A percentile compares a stretch with the other conserved stretches of the same genome.
phyloP scores from a whole-genome alignment of 129 eudicot genomes.

The Daucus carota region DNA sequence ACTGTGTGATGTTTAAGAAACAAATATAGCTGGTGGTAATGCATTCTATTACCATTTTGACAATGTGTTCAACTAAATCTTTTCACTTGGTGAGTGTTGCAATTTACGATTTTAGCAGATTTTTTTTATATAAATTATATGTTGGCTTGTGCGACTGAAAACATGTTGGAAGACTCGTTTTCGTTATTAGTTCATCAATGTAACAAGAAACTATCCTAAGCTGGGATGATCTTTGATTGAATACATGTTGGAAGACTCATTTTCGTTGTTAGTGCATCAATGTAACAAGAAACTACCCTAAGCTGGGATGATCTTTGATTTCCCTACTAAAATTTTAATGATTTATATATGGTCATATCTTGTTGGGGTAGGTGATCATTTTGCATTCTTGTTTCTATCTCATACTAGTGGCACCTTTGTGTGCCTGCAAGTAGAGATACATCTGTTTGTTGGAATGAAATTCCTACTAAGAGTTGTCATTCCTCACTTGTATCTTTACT shows the following conservation, averaged over 20 bases:
- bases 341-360: background rate
- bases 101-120: background rate
- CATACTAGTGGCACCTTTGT: background rate
- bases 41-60: background rate
- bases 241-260: background rate
- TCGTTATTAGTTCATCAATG: background rate
- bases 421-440: background rate
- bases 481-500: background rate
- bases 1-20: background rate
- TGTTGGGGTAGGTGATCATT: background rate
- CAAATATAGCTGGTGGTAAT: background rate
- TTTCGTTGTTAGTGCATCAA: background rate
- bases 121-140: background rate
- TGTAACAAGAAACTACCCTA: background rate
- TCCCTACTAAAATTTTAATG: background rate
- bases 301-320: background rate
- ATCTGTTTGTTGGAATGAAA: background rate
- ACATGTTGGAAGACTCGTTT: background rate
- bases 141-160: background rate
- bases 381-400: background rate
- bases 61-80: background rate
- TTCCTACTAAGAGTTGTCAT: background rate
- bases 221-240: background rate
- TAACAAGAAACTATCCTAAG: background rate
- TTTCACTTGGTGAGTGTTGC: background rate